Base-by-base conservation (phyloP, 148 eudicot genomes). In the Chenopodium suecicum region DNA sequence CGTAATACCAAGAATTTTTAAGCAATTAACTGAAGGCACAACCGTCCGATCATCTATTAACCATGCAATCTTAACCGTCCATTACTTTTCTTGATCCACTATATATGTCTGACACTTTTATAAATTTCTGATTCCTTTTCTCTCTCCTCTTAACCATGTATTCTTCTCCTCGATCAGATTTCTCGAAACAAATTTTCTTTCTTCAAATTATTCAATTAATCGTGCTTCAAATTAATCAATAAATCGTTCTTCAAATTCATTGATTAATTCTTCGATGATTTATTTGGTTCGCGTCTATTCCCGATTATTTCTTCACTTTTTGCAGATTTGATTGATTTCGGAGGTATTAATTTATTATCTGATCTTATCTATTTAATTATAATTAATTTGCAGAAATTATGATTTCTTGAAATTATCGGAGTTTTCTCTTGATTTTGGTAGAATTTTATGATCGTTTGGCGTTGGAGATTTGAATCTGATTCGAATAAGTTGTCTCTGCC, bases 401-500 rank as follows among this genome's bases (percentile, higher is more conserved):
- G 23, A 69, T 54, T 48, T 4, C 4, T 56, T 25, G 29, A 17
- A 0, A 16, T 17, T 31, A 5, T 79, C 20, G 2, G 20, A 20
- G 20, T 22, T 82, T 82, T 37, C 2, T 81, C 46, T 75, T 80
- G 79, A 77, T 78, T 87, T 54, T 27, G 71, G 16, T 63, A 78
- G 80, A 64, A n/a, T 44, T 69, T 75, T 60, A 16, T 48, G 77
- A 70, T 78, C 72, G 31, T 72, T 32, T n/a, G 48, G 12, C n/a
- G 44, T 9, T 14, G 32, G n/a, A 9, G 19, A 1, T 7, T 56
- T 56, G 62, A 5, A 56, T 56, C 2, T 56, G 62, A 56, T 56
- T 14, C 62, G 62, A 56, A 19, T 56, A 17, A 17, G 62, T 3
- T 17, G 5, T 56, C 16, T 17, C 5, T 56, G 62, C 2, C 54